Conservation (phyloP, 2,329 filamentous ascomycete species). For the Esteya vermicola region DNA sequence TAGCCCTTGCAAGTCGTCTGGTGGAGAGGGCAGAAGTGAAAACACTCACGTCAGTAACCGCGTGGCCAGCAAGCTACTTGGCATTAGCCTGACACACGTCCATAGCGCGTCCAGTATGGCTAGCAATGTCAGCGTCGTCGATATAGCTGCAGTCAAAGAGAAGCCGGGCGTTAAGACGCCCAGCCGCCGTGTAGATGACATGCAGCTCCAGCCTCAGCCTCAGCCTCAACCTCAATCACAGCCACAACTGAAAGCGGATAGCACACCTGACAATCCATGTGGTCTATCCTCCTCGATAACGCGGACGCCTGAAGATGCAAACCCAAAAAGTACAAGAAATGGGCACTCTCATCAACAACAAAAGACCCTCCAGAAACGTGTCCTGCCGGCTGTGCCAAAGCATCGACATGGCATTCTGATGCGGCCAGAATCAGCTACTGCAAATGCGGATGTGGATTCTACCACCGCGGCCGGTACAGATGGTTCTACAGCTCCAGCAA, state of each 20-base stretch:
- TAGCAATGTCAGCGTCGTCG: too few relatives aligned
- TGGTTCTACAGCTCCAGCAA: background rate
- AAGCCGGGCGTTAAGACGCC: conserved; percentile 74
- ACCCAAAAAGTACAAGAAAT: background rate
- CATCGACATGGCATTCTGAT: conserved; percentile 38
- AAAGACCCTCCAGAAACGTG: conserved; percentile 24
- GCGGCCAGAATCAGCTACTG: conserved; percentile 7
- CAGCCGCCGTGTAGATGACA: conserved; percentile 30
- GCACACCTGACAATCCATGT: background rate
- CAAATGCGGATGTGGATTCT: background rate
- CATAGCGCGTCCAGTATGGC: conserved; percentile 62
- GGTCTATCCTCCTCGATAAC: background rate
- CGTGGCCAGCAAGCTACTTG: conserved; percentile 46
- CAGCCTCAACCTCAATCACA: background rate
- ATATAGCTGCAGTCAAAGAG: conserved; percentile 67
- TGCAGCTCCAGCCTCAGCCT: background rate
- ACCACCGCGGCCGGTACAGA: background rate
- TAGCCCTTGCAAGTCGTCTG: conserved; percentile 16
- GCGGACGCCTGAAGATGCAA: too few relatives aligned
- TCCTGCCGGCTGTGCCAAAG: conserved; percentile 39
- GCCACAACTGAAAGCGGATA: background rate
- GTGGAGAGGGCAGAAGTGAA: too few relatives aligned
- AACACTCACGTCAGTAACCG: conserved; percentile 2
- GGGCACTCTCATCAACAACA: conserved; percentile 8
- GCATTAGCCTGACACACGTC: conserved; percentile 53